These are phyloP conservation scores for Capronia coronata DNA, from an alignment of 2,329 filamentous ascomycete species.

Conservation along the genomic window DNA sequence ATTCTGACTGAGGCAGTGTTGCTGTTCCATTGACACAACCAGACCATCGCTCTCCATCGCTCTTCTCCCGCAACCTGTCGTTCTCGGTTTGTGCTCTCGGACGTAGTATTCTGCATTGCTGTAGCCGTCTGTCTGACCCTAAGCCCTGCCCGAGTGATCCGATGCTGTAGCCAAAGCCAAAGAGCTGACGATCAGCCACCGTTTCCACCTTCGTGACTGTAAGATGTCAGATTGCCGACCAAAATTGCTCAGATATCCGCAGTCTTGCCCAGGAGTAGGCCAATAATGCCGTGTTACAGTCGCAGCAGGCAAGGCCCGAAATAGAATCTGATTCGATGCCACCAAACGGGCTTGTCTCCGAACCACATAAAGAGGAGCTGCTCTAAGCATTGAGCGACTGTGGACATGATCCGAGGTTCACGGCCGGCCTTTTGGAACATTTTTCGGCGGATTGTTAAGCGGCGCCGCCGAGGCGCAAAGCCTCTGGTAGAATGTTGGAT, in stretches of 20 bases:
- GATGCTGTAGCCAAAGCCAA: neutral
- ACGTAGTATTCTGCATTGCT: conserved; percentile 4
- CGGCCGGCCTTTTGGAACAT: no score
- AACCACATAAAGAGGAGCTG: neutral
- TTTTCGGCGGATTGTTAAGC: neutral
- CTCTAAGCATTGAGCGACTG: neutral
- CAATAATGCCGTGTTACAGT: conserved; percentile 5
- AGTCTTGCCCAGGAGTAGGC: neutral
- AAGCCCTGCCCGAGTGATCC: neutral
- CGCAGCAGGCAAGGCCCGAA: conserved; percentile 16
- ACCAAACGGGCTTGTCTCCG: neutral
- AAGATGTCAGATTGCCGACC: conserved; percentile 18
- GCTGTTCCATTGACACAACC: neutral
- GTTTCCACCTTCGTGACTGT: neutral
- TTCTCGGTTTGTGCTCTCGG: no score
- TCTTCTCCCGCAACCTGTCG: conserved; percentile 2
- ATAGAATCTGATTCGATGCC: conserved; percentile 1
- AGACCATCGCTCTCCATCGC: no score
- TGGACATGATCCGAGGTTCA: no score
- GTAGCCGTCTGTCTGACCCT: conserved; percentile 9
- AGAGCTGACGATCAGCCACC: conserved; percentile 14
- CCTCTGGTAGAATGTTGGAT: neutral
- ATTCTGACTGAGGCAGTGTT: conserved; percentile 9
- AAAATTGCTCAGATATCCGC: conserved; percentile 5
- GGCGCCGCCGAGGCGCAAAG: neutral